Percentiles rank a stretch among this genome's conserved stretches.
These are phyloP conservation scores for Neoboletus subvelutipes DNA, from an alignment of 768 basidiomycete species.

Conservation along the genomic window DNA sequence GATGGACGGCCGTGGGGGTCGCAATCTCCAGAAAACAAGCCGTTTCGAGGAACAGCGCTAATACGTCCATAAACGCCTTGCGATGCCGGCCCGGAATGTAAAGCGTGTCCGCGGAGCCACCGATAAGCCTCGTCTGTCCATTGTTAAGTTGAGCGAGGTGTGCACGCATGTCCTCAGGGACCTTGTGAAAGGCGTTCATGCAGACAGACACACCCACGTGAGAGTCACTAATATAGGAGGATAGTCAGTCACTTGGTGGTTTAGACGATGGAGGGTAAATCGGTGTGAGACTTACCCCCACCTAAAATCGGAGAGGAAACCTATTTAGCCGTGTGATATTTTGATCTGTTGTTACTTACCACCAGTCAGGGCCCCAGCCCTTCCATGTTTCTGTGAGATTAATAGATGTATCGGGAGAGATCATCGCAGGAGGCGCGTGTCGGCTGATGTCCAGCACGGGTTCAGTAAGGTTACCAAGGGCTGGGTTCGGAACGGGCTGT, in stretches of 20 bases:
- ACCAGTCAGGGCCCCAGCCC: constrained; percentile 44
- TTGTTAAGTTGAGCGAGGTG: constrained; percentile 37
- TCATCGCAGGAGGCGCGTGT: constrained; percentile 40
- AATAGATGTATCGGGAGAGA: constrained; percentile 41
- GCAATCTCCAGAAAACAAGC: constrained; percentile 52
- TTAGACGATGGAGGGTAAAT: neutral
- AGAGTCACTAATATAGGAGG: constrained; percentile 32
- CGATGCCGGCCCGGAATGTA: constrained; percentile 47
- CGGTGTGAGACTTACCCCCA: constrained; percentile 38
- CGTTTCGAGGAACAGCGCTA: constrained; percentile 46
- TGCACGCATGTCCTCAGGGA: constrained; percentile 37
- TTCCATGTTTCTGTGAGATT: constrained; percentile 41
- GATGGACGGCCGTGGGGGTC: constrained; percentile 44
- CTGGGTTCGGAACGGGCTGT: constrained; percentile 42
- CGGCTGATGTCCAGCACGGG: constrained; percentile 19
- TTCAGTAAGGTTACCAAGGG: constrained; percentile 19
- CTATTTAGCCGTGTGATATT: constrained; percentile 9
- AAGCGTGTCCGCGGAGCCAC: constrained; percentile 49
- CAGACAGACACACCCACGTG: constrained; percentile 46
- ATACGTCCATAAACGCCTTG: constrained; percentile 39
- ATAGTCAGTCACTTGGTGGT: too few species aligned
- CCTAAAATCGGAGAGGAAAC: constrained; percentile 25
- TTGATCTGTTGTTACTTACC: constrained; percentile 30
- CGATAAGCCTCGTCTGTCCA: constrained; percentile 40
- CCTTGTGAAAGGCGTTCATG: constrained; percentile 40